These are phyloP conservation scores for Rhexocercosporidium sp. DNA, from an alignment of 2,329 filamentous ascomycete genomes.

Conservation along the genomic window DNA sequence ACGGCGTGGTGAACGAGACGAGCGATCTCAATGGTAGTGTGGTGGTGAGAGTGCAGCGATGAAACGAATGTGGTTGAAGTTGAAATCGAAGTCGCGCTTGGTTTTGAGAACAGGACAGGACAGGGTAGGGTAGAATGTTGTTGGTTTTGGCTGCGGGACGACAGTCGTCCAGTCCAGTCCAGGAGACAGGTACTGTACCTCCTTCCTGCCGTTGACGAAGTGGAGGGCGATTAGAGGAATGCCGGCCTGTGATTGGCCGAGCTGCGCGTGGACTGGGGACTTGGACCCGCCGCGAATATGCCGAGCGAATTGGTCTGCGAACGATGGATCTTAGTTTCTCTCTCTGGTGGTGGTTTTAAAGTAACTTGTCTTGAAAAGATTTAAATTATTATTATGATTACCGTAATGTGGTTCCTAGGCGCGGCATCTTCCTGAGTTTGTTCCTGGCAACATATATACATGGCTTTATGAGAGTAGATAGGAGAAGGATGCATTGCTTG, in stretches of 20 bases:
- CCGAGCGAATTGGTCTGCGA: neutral
- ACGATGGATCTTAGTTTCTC: neutral
- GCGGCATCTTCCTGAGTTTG: neutral
- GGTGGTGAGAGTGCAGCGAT: constrained; percentile 1
- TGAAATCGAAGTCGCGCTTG: neutral
- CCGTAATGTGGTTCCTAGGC: neutral
- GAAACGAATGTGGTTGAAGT: constrained; percentile 23
- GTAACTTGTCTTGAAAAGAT: neutral
- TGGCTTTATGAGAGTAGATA: neutral
- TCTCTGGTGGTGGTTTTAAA: too few species aligned
- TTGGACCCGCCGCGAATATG: neutral
- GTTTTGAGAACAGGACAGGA: neutral
- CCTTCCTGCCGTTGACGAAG: neutral
- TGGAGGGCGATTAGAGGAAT: neutral
- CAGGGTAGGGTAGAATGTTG: neutral
- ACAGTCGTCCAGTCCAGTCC: neutral
- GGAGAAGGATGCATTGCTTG: too few species aligned
- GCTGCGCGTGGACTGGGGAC: neutral
- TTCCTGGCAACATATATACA: neutral
- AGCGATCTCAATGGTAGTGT: constrained; percentile 9
- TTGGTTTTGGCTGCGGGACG: neutral
- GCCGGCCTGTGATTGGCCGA: constrained; percentile 1
- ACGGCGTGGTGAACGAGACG: neutral
- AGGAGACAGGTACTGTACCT: neutral
- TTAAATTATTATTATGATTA: too few species aligned